These are phyloP conservation scores for Polychytrium aggregatum DNA, from an alignment of 192 early-diverging fungal species.

Conservation along the genomic window DNA sequence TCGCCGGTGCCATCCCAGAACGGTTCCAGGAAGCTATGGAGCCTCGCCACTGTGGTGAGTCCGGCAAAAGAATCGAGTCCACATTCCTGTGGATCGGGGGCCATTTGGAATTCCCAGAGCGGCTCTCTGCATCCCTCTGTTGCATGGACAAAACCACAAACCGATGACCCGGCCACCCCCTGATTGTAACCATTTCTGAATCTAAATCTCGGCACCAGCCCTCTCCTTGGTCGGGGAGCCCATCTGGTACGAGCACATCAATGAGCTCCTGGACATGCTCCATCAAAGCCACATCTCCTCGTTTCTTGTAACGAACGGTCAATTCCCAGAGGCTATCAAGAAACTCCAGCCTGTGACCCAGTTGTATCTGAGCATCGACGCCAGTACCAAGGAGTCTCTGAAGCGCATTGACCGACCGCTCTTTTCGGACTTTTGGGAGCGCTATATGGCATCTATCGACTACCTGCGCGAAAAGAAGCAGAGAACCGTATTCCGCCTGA, in stretches of 20 bases:
- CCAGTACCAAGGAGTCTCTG: constrained; percentile 60
- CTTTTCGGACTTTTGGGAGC: constrained; percentile 70
- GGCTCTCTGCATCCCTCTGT: neutral
- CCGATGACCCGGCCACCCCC: neutral
- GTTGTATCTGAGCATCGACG: constrained; percentile 64
- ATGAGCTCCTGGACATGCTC: constrained; percentile 56
- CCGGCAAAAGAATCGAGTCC: neutral
- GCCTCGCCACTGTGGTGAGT: constrained; percentile 10
- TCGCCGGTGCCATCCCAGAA: constrained; percentile 65
- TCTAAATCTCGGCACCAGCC: too few relatives aligned
- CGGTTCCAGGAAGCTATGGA: constrained; percentile 58
- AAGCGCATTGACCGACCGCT: constrained; percentile 67
- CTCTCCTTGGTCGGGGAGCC: constrained; percentile 20
- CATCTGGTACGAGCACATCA: constrained; percentile 63
- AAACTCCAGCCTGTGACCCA: constrained; percentile 53
- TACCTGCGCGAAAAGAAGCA: constrained; percentile 52
- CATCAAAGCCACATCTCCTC: constrained; percentile 57
- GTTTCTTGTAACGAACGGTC: constrained; percentile 67
- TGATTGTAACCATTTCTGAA: too few relatives aligned
- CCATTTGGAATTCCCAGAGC: constrained; percentile 17
- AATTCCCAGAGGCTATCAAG: constrained; percentile 37
- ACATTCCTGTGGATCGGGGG: neutral
- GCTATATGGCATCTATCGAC: constrained; percentile 53
- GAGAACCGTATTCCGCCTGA: too few relatives aligned
- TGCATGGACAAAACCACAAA: neutral